Conservation (phyloP, 2,329 filamentous ascomycete genomes). For the Nectriaceae sp. region DNA sequence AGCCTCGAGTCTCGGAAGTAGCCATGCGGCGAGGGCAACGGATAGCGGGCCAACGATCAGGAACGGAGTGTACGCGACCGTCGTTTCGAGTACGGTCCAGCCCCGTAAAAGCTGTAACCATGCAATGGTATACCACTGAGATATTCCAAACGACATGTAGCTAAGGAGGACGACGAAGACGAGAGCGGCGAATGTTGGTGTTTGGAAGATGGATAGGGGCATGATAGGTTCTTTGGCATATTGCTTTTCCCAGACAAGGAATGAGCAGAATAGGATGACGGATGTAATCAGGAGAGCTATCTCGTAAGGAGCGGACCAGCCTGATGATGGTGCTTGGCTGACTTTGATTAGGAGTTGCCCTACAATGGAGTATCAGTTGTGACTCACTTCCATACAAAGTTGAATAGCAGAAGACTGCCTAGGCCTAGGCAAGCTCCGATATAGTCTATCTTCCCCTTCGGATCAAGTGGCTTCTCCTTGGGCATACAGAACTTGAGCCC, state of each 20-base stretch:
- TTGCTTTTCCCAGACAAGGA: constrained; percentile 45
- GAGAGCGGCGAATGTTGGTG: constrained; percentile 45
- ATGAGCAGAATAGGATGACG: constrained; percentile 27
- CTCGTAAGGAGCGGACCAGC: constrained; percentile 46
- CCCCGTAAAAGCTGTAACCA: constrained; percentile 47
- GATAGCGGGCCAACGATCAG: constrained; percentile 39
- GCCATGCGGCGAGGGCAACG: constrained; percentile 44
- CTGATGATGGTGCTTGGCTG: constrained; percentile 44
- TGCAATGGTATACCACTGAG: constrained; percentile 49
- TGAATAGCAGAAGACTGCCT: constrained; percentile 47
- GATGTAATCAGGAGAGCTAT: constrained; percentile 41
- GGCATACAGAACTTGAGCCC: constrained; percentile 13
- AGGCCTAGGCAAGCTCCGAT: constrained; percentile 42
- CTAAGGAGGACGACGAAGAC: constrained; percentile 45
- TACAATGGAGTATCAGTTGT: not conserved
- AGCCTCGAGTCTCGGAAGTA: constrained; percentile 47
- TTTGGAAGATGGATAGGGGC: constrained; percentile 45
- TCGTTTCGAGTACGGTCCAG: constrained; percentile 41
- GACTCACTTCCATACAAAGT: constrained; percentile 53
- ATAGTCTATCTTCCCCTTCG: constrained; percentile 31
- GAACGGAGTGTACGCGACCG: constrained; percentile 41
- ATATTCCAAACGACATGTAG: constrained; percentile 51
- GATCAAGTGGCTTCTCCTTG: constrained; percentile 23
- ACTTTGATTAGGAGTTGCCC: not conserved
- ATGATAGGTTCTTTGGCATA: constrained; percentile 44